These are phyloP conservation scores for Trichoderma endophyticum DNA, from an alignment of 2,329 filamentous ascomycete species.

Conservation along the genomic window DNA sequence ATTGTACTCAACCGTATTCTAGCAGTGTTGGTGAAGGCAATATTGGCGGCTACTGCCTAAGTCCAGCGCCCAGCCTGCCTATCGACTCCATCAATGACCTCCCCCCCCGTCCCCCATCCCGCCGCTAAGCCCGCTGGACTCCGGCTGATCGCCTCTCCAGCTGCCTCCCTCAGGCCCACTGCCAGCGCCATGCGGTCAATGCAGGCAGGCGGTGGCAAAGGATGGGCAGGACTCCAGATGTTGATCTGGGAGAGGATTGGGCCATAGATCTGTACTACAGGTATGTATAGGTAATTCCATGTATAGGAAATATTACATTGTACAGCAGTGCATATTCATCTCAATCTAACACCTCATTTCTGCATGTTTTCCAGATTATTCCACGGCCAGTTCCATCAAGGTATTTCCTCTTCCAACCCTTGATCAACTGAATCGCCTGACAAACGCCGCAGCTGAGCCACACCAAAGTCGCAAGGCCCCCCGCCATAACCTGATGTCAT, in stretches of 20 bases:
- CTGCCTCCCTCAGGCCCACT: background rate
- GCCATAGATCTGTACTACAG: background rate
- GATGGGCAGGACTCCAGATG: background rate
- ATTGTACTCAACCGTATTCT: background rate
- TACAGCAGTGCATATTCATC: background rate
- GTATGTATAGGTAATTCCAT: background rate
- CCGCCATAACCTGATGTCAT: conserved; percentile 16
- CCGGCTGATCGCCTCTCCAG: conserved; percentile 14
- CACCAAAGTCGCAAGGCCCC: background rate
- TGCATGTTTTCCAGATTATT: background rate
- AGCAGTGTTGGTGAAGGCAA: background rate
- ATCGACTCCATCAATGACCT: background rate
- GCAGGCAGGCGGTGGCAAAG: background rate
- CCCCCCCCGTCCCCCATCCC: background rate
- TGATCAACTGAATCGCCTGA: background rate
- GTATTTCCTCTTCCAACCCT: background rate
- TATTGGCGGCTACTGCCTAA: background rate
- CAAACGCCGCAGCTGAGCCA: background rate
- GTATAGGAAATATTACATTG: background rate
- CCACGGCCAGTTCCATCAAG: background rate
- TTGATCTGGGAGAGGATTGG: background rate
- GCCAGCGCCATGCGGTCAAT: background rate
- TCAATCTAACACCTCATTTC: background rate
- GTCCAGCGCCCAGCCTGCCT: background rate
- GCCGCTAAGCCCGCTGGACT: conserved; percentile 7